A percentile compares a stretch with the other conserved stretches of the same genome.
These are phyloP conservation scores for Pseudoturritis turrita DNA, from an alignment of 345 rosid genomes.

Conservation along the genomic window DNA sequence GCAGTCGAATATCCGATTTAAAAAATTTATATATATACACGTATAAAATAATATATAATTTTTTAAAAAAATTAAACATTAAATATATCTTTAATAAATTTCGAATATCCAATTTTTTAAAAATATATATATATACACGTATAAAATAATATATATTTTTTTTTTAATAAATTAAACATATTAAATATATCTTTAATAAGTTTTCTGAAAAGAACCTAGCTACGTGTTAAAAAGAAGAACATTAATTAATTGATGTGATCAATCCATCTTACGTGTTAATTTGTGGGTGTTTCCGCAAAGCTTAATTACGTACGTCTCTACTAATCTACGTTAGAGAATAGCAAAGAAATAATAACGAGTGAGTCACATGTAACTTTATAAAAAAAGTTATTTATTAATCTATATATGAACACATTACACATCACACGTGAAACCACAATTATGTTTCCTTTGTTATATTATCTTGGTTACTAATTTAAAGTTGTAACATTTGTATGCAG, in stretches of 20 bases:
- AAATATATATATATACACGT: no score
- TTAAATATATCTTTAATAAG: no score
- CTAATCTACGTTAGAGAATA: background rate
- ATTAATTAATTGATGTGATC: background rate
- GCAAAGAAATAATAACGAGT: background rate
- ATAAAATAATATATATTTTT: no score
- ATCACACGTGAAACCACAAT: background rate
- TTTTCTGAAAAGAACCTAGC: no score
- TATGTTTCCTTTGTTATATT: background rate
- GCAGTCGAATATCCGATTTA: no score
- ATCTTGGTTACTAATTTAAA: background rate
- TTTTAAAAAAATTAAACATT: no score
- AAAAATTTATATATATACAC: no score
- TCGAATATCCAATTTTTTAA: no score
- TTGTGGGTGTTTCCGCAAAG: background rate
- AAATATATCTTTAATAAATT: no score
- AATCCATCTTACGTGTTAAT: background rate
- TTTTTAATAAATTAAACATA: no score
- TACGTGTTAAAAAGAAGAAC: no score
- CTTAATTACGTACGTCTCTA: background rate
- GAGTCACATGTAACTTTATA: background rate
- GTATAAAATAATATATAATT: no score
- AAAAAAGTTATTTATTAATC: background rate
- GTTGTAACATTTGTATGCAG: slow-evolving; percentile 28
- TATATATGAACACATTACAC: background rate